Base-by-base conservation (phyloP, 371 early-diverging fungal genomes). In the Mortierella sp. region DNA sequence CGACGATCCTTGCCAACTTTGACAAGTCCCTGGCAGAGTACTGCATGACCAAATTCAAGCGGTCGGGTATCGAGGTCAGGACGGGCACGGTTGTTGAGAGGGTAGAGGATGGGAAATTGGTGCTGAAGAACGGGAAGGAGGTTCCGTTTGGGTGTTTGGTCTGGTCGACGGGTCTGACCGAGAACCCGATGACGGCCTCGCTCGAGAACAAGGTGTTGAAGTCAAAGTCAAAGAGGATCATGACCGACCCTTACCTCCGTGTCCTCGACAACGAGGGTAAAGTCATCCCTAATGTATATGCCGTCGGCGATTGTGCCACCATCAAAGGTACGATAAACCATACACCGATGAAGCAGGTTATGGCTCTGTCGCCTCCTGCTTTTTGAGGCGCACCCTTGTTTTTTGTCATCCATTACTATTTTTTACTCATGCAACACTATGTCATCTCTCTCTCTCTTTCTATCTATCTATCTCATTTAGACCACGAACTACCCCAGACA, bases 261-360 rank as follows among this genome's bases (percentile, higher is more conserved):
- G 92, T 95, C 2, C 75, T 94, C 79, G 89, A 89, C n/a, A 68
- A 86, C 6, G 90, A 91, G 19, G 84, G 71, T 7, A 71, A 85
- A 43, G 37, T 81, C 43, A 71, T 76, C 37, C 73, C 78, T 26
- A 71, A 78, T 61, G 89, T 89, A 2, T 94, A 91, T 83, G 95
- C 95, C 0, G 80, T 96, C 37, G 96, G 96, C 16, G 96, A 96
- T 80, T 96, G 96, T 71, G 94, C 95, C 4, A 90, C 92, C 4
- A 90, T 93, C 64, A 73, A 91, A 68, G 90, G 90, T 73, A 72
- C 80, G 34, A 24, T 10, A 39, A 67, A 10, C n/a, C n/a, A n/a
- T n/a, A n/a, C n/a, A n/a, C n/a, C n/a, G n/a, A n/a, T n/a, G n/a
- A n/a, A n/a, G n/a, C n/a, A n/a, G n/a, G n/a, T n/a, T n/a, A n/a